phyloP scores from a whole-genome alignment of 805 yeast genomes.

The Kuraishia piskuri region DNA sequence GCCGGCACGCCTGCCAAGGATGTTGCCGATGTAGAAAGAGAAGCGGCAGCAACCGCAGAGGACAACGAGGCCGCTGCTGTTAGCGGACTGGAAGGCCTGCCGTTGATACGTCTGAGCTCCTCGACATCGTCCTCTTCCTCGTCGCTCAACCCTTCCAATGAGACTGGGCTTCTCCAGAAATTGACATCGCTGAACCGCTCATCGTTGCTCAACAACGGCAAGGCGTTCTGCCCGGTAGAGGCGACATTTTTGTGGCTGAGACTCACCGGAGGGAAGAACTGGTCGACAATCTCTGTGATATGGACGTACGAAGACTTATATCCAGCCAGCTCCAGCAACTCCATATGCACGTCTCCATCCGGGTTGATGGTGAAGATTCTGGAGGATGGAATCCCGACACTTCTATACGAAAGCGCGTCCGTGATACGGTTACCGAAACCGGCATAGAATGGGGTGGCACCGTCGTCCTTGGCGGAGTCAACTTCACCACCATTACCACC shows the following conservation, averaged over 20 bases:
- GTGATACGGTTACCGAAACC: constrained; percentile 97
- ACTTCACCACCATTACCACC: no score
- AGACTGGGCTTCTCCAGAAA: constrained; percentile 85
- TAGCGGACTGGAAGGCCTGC: background rate
- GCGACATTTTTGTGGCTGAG: constrained; percentile 6
- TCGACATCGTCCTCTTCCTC: constrained; percentile 28
- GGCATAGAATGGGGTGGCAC: constrained; percentile 83
- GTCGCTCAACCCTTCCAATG: constrained; percentile 53
- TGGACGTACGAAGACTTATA: constrained; percentile 80
- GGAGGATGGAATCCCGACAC: constrained; percentile 90
- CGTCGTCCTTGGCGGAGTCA: constrained; percentile 24
- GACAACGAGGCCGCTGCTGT: background rate
- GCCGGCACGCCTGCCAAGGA: background rate
- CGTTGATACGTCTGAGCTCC: constrained; percentile 1
- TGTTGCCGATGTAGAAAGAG: background rate
- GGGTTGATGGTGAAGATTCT: constrained; percentile 94
- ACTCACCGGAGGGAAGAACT: constrained; percentile 85
- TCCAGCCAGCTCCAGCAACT: constrained; percentile 87
- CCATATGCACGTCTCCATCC: constrained; percentile 96
- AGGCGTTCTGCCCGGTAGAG: constrained; percentile 10
- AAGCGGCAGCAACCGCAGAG: background rate
- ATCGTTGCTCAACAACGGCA: constrained; percentile 26
- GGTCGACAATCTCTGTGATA: constrained; percentile 92
- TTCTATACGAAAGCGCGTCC: constrained; percentile 89
- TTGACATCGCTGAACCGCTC: constrained; percentile 78